Conservation (phyloP, 305 asterid genomes). For the Coffea humblotiana region DNA sequence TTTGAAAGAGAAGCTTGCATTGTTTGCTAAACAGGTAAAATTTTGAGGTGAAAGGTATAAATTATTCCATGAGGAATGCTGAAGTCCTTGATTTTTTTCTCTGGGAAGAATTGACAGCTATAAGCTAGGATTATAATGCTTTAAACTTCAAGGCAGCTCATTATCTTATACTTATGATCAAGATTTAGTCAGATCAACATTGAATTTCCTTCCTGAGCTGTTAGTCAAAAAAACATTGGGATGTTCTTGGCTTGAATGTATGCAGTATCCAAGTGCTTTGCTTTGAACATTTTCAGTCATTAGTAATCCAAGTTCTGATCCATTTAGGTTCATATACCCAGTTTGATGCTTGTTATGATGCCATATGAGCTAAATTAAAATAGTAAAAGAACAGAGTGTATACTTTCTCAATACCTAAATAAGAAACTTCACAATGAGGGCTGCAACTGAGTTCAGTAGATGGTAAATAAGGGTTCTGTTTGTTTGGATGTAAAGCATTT, state of each 20-base stretch:
- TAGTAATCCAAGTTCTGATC: neutral
- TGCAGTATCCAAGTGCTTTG: neutral
- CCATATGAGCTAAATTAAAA: neutral
- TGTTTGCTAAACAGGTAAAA: conserved; percentile 70
- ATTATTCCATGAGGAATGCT: neutral
- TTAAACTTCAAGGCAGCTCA: neutral
- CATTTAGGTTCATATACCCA: neutral
- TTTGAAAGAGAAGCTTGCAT: conserved; percentile 62
- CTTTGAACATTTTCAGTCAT: neutral
- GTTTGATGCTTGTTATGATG: neutral
- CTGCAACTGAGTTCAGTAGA: neutral
- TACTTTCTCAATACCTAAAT: neutral
- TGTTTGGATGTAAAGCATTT: too few species aligned
- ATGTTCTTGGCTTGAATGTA: neutral
- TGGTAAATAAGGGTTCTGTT: too few species aligned
- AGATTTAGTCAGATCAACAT: neutral
- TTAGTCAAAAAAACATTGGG: neutral
- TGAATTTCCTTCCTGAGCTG: neutral
- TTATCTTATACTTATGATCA: neutral
- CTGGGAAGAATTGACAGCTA: neutral
- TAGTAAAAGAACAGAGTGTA: neutral
- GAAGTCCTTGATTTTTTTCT: too few species aligned
- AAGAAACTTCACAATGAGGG: neutral
- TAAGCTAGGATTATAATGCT: neutral
- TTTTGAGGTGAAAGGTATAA: neutral